Conservation (phyloP, 257 asterid species). For the Cordia subcordata region DNA sequence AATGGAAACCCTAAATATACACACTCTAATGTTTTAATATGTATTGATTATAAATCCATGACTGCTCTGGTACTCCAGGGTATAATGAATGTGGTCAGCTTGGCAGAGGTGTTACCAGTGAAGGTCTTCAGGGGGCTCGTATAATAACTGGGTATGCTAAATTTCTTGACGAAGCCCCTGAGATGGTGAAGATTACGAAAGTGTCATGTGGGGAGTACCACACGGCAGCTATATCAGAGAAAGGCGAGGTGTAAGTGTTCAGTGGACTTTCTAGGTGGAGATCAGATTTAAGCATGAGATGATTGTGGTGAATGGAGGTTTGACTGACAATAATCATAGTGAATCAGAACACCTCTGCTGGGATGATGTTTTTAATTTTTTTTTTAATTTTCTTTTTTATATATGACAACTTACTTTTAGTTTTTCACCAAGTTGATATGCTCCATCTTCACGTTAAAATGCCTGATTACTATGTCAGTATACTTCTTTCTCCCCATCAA, state of each 20-base stretch:
- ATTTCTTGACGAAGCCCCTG: conserved; percentile 95
- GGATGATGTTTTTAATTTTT: no score
- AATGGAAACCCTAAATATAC: conserved; percentile 20
- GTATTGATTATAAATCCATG: conserved; percentile 26
- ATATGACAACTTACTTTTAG: no score
- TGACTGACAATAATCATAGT: no score
- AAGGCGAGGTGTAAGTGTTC: conserved; percentile 97
- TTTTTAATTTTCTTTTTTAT: no score
- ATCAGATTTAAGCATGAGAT: background rate
- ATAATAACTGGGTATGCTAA: conserved; percentile 72
- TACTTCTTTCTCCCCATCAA: no score
- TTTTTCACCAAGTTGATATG: no score
- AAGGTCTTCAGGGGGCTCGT: conserved; percentile 95
- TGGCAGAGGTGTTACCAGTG: conserved; percentile 95
- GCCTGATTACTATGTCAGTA: no score
- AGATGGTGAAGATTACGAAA: conserved; percentile 81
- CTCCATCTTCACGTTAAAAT: no score
- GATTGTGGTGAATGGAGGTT: background rate
- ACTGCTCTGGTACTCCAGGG: conserved; percentile 76
- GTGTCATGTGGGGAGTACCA: conserved; percentile 98
- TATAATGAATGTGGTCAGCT: conserved; percentile 98
- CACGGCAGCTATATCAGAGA: conserved; percentile 80
- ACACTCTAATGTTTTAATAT: conserved; percentile 4
- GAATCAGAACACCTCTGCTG: no score
- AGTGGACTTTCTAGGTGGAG: conserved; percentile 29